A percentile compares a stretch with the other conserved stretches of the same genome.
Evolutionary conservation across 2,329 filamentous ascomycete genomes (phyloP).

Genomic region (Fusarium nygamai): DNA sequence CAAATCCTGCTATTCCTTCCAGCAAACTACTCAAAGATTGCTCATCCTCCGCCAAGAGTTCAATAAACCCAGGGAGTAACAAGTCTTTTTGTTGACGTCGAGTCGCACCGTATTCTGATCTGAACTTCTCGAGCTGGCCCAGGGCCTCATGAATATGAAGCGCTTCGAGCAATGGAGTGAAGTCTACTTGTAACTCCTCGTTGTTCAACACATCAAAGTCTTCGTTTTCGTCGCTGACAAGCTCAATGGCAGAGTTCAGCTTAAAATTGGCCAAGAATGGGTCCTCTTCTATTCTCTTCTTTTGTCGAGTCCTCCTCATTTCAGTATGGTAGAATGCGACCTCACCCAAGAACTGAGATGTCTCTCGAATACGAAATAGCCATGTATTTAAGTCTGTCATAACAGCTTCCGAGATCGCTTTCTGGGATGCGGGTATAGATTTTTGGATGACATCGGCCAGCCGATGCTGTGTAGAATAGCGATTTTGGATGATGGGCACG

Average conservation of each 20-base stretch:
- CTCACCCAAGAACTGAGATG: slow-evolving; percentile 94
- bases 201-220: slow-evolving; percentile 97
- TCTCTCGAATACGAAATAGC: slow-evolving; percentile 94
- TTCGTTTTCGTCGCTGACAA: slow-evolving; percentile 93
- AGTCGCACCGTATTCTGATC: slow-evolving; percentile 90
- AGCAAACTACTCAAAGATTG: slow-evolving; percentile 87
- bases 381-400: slow-evolving; percentile 98
- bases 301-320: slow-evolving; percentile 82
- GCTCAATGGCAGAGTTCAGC: slow-evolving; percentile 93
- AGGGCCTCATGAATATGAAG: slow-evolving; percentile 96
- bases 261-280: slow-evolving; percentile 84
- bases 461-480: slow-evolving; percentile 93
- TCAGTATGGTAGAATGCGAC: slow-evolving; percentile 97
- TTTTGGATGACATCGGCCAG: slow-evolving; percentile 96
- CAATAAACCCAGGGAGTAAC: slow-evolving; percentile 79
- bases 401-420: slow-evolving; percentile 92
- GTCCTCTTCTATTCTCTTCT: slow-evolving; percentile 81
- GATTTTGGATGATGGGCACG: slow-evolving; percentile 74
- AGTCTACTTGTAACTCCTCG: slow-evolving; percentile 93
- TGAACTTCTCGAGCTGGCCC: slow-evolving; percentile 90
- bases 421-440: slow-evolving; percentile 91
- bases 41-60: slow-evolving; percentile 83
- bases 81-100: slow-evolving; percentile 92
- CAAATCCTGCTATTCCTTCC: slow-evolving; percentile 94
- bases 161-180: slow-evolving; percentile 92